phyloP scores from a whole-genome alignment of 2,329 filamentous ascomycete species.

The Arthrocladium fulminans region DNA sequence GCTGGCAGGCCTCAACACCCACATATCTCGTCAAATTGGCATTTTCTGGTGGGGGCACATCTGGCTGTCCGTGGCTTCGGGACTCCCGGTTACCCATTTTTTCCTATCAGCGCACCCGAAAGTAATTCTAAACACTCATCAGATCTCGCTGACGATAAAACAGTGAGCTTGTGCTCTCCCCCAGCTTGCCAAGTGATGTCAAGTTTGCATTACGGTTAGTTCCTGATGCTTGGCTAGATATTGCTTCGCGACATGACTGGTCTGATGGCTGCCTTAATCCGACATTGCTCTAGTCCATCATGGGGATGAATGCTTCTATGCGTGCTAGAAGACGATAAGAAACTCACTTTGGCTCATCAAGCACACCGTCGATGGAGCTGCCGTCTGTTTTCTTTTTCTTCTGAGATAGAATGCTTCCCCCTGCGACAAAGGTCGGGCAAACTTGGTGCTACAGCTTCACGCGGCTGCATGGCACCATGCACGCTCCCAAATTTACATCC shows the following conservation, averaged over 20 bases:
- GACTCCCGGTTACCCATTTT: background rate
- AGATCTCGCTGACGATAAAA: constrained; percentile 3
- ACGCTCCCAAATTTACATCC: background rate
- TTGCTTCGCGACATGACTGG: constrained; percentile 3
- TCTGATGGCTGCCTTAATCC: background rate
- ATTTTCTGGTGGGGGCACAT: background rate
- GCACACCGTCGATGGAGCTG: background rate
- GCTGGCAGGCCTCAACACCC: constrained; percentile 2
- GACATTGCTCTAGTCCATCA: background rate
- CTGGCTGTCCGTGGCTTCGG: background rate
- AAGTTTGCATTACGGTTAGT: background rate
- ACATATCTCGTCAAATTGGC: background rate
- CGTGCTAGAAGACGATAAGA: constrained; percentile 3
- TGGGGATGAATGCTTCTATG: background rate
- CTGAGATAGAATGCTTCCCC: background rate
- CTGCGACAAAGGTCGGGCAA: background rate
- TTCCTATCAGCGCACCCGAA: background rate
- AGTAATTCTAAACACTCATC: constrained; percentile 1
- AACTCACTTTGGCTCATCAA: background rate
- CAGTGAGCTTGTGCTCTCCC: background rate
- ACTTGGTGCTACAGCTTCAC: background rate
- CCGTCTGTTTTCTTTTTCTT: too few relatives aligned
- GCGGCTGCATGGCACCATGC: background rate
- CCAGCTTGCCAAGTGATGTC: background rate
- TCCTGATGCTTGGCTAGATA: constrained; percentile 6